Base-by-base conservation (phyloP, 1,139 yeast genomes). In the Arxiozyma slooffiae region DNA sequence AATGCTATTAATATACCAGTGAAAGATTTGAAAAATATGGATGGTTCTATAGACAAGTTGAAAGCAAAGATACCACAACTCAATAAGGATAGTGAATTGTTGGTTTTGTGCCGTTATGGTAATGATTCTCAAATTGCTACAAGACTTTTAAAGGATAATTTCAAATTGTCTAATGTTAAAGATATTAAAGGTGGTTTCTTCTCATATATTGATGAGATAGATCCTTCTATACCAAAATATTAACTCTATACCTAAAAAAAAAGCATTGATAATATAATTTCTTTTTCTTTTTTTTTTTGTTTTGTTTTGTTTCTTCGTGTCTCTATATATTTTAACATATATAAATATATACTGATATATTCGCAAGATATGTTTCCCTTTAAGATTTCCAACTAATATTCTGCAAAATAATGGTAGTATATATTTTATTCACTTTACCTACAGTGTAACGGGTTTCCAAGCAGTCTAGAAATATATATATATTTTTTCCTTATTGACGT, bases 121-220 rank as follows among this genome's bases (percentile, higher is more conserved):
- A 89, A 88, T 64, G 97, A 92, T 64, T 90, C 97, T 0, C 92
- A 87, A 60, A 67, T 80, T 20, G 95, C 96, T 0, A 81, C 86
- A 0, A 68, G 73, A 53, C 69, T 74, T 46, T 66, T 92, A 47
- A 70, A 74, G 47, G 79, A 77, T 16, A 68, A 72, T 4, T 69
- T 77, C 50, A 80, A 80, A 0, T 68, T 76, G 23, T 52, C 62
- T 0, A 69, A 79, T 17, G 88, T 78, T 0, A 74, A 71, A 51
- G 97, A 92, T 63, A 72, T 92, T 6, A 71, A 66, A 16, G 97
- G 97, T 1, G 98, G 98, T 0, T 69, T 89, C 37, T 72, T 76
- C 52, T 75, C 73, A 58, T 92, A 96, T 88, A 76, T 85, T 50
- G 74, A 71, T 20, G 72, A 74, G 0, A 72, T 87, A 3, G 92